Evolutionary conservation across 2,329 filamentous ascomycete species (phyloP).

Genomic region (Aspergillus aculeatus): DNA sequence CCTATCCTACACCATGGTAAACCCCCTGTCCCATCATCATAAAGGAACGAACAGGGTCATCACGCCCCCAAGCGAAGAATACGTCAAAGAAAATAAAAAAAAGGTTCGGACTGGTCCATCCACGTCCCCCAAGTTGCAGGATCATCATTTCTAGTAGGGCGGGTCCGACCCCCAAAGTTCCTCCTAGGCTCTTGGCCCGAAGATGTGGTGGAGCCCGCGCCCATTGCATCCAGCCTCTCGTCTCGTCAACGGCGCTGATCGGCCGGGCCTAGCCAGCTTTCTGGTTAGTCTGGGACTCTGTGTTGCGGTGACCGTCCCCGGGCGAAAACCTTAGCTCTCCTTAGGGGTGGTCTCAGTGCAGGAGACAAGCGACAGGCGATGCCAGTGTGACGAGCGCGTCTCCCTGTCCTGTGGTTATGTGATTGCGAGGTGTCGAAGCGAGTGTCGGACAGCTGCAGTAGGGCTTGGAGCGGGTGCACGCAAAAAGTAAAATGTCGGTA

Average conservation of each 20-base stretch:
- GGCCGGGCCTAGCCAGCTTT: not conserved
- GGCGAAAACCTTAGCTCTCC: constrained; percentile 3
- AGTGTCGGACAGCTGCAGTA: no score
- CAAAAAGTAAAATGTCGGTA: no score
- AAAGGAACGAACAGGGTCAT: not conserved
- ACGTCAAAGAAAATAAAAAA: not conserved
- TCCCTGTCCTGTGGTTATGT: no score
- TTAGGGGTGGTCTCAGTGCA: not conserved
- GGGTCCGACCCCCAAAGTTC: constrained; percentile 8
- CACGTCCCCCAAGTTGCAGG: not conserved
- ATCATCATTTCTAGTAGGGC: constrained; percentile 4
- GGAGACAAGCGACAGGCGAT: no score
- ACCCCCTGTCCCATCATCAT: no score
- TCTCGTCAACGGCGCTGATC: constrained; percentile 16
- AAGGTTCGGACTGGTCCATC: no score
- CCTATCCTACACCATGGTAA: no score
- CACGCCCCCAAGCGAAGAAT: not conserved
- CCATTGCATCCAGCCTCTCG: constrained; percentile 9
- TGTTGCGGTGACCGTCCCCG: not conserved
- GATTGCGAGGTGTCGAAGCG: no score
- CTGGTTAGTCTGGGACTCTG: not conserved
- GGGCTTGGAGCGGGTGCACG: no score
- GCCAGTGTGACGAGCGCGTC: no score
- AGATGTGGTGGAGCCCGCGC: constrained; percentile 13
- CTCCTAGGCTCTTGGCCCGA: constrained; percentile 10